These are phyloP conservation scores for Aspergillus jensenii DNA, from an alignment of 2,329 filamentous ascomycete genomes.

Conservation along the genomic window DNA sequence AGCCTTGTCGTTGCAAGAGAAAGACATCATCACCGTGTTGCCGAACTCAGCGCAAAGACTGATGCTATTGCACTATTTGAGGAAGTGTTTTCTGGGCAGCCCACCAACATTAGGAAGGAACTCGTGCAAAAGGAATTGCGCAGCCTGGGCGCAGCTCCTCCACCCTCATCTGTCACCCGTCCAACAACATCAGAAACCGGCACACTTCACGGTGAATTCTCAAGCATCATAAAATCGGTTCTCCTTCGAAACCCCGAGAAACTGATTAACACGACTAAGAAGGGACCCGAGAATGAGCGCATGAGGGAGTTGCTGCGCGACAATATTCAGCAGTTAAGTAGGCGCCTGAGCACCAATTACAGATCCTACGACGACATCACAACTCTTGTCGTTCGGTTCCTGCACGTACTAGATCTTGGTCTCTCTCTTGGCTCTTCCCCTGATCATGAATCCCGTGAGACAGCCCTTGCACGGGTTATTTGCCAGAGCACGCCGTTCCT, in stretches of 20 bases:
- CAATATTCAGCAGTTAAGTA: conserved; percentile 68
- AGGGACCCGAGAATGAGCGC: conserved; percentile 22
- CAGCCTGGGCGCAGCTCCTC: conserved; percentile 65
- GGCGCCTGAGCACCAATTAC: conserved; percentile 68
- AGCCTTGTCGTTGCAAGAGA: conserved; percentile 62
- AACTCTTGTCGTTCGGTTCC: conserved; percentile 71
- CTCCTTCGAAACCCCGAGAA: conserved; percentile 44
- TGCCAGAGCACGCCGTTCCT: conserved; percentile 42
- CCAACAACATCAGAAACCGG: conserved; percentile 67
- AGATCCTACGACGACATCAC: conserved; percentile 83
- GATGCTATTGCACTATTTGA: conserved; percentile 66
- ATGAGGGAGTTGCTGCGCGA: conserved; percentile 47
- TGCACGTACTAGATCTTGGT: conserved; percentile 76
- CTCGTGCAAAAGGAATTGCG: conserved; percentile 62
- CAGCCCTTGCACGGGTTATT: conserved; percentile 28
- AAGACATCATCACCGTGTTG: conserved; percentile 57
- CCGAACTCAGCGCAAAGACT: conserved; percentile 57
- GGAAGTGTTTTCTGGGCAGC: conserved; percentile 64
- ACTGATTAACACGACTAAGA: conserved; percentile 19
- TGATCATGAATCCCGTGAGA: conserved; percentile 14
- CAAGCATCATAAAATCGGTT: conserved; percentile 68
- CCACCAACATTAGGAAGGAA: conserved; percentile 65
- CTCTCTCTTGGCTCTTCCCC: conserved; percentile 57
- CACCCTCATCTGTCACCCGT: conserved; percentile 68
- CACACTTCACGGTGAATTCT: conserved; percentile 79